Base-by-base conservation (phyloP, 768 basidiomycete species). In the Suillus tomentosus region DNA sequence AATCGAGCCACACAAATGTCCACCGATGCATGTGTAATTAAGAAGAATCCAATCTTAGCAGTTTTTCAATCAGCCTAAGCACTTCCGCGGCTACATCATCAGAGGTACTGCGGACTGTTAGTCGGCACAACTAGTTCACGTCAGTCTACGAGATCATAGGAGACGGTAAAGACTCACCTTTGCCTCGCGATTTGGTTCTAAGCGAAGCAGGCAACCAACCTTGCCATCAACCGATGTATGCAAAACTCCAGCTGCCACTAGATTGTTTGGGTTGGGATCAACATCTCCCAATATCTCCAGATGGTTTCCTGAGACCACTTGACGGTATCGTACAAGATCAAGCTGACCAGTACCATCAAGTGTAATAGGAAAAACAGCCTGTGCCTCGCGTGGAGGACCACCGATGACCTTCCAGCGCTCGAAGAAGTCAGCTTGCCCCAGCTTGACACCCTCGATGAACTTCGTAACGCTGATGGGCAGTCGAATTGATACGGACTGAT, bases 401-500 rank as follows among this genome's bases (percentile, higher is more conserved):
- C 97, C 97, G 60, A 99, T 99, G 69, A 97, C 79, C 76, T 95
- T 96, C 97, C 97, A 99, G 60, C 97, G 82, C 76, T 98, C 96
- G 77, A 99, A 99, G 83, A 99, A 99, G 69, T 97, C 93, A 0
- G 85, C 79, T 65, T 85, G 82, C 13, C 85, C 87, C 40, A 99
- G 85, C 70, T 88, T 90, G 67, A 98, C 96, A 31, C 93, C 92
- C 72, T 97, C 96, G 62, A 99, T 84, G 77, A 99, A 99, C 76
- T 96, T 95, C 47, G 90, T 90, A 62, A 97, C 71, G 51, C 92
- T 85, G 67, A 99, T 86, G 13, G 97, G 97, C 31, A 99, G 81
- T 56, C 88, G 87, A 63, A 99, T 77, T 11, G 90, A 87, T 61
- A 96, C 80, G 7, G 92, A 87, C 73, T 96, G 95, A 69, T 95